A percentile compares a stretch with the other conserved stretches of the same genome.
phyloP scores from a whole-genome alignment of 345 rosid genomes.

The Bruguiera sexangula region DNA sequence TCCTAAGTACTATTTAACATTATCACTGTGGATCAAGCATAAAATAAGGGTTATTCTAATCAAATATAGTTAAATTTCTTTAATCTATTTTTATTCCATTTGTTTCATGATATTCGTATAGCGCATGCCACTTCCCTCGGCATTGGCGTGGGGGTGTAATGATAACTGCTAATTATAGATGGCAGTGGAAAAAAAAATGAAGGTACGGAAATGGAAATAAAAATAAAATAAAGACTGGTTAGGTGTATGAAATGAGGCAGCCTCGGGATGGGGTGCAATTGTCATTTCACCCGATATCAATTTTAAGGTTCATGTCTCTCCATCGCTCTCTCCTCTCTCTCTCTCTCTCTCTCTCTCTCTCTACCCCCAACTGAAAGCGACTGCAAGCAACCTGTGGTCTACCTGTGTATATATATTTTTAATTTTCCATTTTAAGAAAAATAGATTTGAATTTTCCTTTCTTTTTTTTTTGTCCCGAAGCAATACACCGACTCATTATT shows the following conservation, averaged over 20 bases:
- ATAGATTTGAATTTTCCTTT: too few species aligned
- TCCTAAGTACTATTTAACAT: too few species aligned
- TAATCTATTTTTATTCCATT: not conserved
- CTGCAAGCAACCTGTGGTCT: conserved; percentile 89
- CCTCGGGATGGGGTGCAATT: conserved; percentile 19
- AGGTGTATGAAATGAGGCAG: not conserved
- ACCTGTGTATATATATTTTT: conserved; percentile 26
- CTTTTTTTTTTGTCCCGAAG: conserved; percentile 14
- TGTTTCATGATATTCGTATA: not conserved
- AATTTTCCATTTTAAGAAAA: too few species aligned
- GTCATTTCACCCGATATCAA: conserved; percentile 29
- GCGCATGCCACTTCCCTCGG: not conserved
- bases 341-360: conserved; percentile 11
- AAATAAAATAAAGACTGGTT: not conserved
- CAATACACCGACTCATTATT: conserved; percentile 32
- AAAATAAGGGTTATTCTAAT: not conserved
- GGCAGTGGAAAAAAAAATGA: conserved; percentile 16
- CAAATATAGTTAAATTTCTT: not conserved
- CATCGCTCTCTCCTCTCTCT: conserved; percentile 16
- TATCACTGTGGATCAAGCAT: too few species aligned
- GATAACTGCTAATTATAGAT: not conserved
- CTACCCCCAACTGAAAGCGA: conserved; percentile 62
- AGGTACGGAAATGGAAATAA: conserved; percentile 21
- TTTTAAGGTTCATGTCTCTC: conserved; percentile 60
- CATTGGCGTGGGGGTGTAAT: not conserved